A percentile compares a stretch with the other conserved stretches of the same genome.
phyloP scores from a whole-genome alignment of 495 filamentous ascomycete genomes.

The Trichoderma virens region DNA sequence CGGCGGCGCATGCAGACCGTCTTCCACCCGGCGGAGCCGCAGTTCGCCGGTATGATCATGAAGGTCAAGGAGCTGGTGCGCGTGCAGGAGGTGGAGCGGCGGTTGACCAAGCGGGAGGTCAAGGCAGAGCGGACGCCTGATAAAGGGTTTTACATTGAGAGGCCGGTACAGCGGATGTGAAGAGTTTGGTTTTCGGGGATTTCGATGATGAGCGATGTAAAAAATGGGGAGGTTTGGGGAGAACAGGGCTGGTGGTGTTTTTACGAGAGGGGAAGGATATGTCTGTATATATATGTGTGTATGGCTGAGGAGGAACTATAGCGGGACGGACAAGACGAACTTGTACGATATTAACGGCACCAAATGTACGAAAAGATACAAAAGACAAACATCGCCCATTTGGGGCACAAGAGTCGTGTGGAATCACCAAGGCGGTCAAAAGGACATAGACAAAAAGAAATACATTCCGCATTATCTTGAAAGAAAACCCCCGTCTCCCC shows the following conservation, averaged over 20 bases:
- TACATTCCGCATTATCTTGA: not conserved
- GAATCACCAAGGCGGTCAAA: not conserved
- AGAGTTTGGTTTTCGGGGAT: not conserved
- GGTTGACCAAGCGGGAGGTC: conserved; percentile 67
- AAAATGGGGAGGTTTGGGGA: not conserved
- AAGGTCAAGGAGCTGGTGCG: conserved; percentile 92
- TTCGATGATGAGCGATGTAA: not conserved
- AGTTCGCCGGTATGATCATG: conserved; percentile 92
- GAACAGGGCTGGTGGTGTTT: too few species aligned
- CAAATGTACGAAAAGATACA: not conserved
- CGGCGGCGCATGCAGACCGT: conserved; percentile 82
- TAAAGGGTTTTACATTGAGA: conserved; percentile 80
- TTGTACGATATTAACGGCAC: conserved; percentile 3
- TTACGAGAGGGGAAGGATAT: too few species aligned
- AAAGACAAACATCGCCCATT: not conserved
- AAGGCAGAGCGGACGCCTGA: conserved; percentile 68
- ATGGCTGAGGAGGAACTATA: not conserved
- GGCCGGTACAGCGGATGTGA: conserved; percentile 30
- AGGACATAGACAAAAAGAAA: not conserved
- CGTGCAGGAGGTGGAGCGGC: conserved; percentile 70
- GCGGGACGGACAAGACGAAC: not conserved
- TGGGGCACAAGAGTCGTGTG: not conserved
- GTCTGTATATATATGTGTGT: not conserved
- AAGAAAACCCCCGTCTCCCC: not conserved
- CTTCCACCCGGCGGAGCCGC: conserved; percentile 78